Evolutionary conservation across 1,284 basidiomycete species (phyloP).

Genomic region (Trametes versicolor): DNA sequence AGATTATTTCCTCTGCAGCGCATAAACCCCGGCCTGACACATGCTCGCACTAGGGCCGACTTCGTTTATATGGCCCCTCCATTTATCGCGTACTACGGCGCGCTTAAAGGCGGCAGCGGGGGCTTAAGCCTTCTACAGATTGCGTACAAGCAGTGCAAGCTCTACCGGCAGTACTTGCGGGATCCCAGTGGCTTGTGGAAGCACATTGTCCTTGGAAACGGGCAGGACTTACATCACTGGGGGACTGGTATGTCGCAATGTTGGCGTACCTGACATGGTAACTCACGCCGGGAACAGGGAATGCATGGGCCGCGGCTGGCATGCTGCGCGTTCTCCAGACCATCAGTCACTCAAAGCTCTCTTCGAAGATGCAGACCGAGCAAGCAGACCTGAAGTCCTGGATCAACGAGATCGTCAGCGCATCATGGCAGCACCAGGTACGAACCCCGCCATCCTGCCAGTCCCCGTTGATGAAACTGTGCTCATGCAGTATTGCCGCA

Average conservation of each 20-base stretch:
- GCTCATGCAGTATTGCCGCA: slow-evolving; percentile 26
- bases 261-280: background rate
- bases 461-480: too few species aligned
- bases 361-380: slow-evolving; percentile 51
- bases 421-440: slow-evolving; percentile 61
- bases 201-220: slow-evolving; percentile 59
- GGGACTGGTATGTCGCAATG: slow-evolving; percentile 52
- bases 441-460: background rate
- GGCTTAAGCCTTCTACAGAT: slow-evolving; percentile 59
- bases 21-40: background rate
- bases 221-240: slow-evolving; percentile 62
- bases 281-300: slow-evolving; percentile 50
- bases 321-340: slow-evolving; percentile 71
- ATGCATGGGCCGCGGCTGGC: slow-evolving; percentile 76
- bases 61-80: slow-evolving; percentile 82
- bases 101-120: slow-evolving; percentile 51
- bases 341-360: slow-evolving; percentile 57
- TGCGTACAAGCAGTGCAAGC: slow-evolving; percentile 73
- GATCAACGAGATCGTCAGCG: slow-evolving; percentile 66
- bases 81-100: slow-evolving; percentile 82
- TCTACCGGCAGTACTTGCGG: slow-evolving; percentile 66
- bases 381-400: slow-evolving; percentile 60
- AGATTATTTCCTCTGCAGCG: slow-evolving; percentile 18
- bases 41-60: slow-evolving; percentile 55
- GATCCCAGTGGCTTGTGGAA: slow-evolving; percentile 59